phyloP scores from a whole-genome alignment of 345 rosid species.

The Sonneratia alba region DNA sequence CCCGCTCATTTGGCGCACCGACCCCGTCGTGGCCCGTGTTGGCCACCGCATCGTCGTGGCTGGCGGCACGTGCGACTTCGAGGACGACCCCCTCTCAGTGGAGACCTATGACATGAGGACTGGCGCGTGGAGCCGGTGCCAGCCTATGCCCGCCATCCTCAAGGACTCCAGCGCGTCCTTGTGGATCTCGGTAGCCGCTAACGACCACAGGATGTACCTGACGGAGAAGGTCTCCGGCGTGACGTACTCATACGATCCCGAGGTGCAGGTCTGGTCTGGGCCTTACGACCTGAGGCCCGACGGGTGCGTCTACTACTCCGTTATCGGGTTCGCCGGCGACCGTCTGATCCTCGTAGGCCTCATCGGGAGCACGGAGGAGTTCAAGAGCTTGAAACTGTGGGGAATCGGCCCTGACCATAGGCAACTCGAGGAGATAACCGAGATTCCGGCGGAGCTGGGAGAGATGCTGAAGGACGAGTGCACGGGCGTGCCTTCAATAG shows the following conservation, averaged over 20 bases:
- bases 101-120: conserved; percentile 38
- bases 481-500: conserved; percentile 18
- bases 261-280: conserved; percentile 38
- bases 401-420: conserved; percentile 22
- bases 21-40: conserved; percentile 54
- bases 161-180: conserved; percentile 41
- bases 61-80: conserved; percentile 59
- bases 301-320: conserved; percentile 15
- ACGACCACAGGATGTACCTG: conserved; percentile 28
- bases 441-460: conserved; percentile 22
- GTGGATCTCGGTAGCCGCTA: conserved; percentile 54
- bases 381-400: conserved; percentile 41
- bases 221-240: conserved; percentile 46
- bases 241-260: conserved; percentile 39
- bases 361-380: conserved; percentile 24
- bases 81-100: conserved; percentile 59
- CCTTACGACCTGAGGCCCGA: conserved; percentile 36
- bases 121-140: conserved; percentile 41
- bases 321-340: conserved; percentile 21
- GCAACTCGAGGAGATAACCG: conserved; percentile 26
- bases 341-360: conserved; percentile 42
- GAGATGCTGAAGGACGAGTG: conserved; percentile 4
- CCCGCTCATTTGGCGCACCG: conserved; percentile 55
- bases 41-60: conserved; percentile 41
- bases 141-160: conserved; percentile 46